Conservation (phyloP, 2,329 filamentous ascomycete genomes). For the Xylogone sp. region DNA sequence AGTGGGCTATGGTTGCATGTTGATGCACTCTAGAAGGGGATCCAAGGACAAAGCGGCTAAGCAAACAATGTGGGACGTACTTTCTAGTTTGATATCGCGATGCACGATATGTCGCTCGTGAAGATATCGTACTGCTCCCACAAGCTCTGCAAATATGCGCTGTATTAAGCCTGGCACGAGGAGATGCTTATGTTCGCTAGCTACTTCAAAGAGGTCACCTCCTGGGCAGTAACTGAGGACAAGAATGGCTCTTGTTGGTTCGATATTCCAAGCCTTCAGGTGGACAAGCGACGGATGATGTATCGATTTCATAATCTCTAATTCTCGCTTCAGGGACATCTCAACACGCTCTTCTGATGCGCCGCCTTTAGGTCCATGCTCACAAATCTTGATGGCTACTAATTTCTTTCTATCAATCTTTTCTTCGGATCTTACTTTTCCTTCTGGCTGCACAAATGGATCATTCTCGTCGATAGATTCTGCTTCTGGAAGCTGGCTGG, state of each 20-base stretch:
- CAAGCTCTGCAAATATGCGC: conserved; percentile 85
- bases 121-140: conserved; percentile 81
- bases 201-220: conserved; percentile 91
- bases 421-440: conserved; percentile 20
- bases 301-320: conserved; percentile 87
- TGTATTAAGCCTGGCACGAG: conserved; percentile 68
- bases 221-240: conserved; percentile 91
- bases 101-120: conserved; percentile 87
- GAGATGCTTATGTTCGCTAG: conserved; percentile 65
- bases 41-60: not conserved
- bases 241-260: conserved; percentile 75
- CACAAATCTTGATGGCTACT: conserved; percentile 92
- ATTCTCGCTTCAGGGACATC: conserved; percentile 87
- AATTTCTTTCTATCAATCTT: conserved; percentile 69
- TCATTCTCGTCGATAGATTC: conserved; percentile 34
- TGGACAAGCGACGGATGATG: conserved; percentile 88
- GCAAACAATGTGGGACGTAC: conserved; percentile 48
- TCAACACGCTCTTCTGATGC: conserved; percentile 91
- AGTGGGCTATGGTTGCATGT: not conserved
- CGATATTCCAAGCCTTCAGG: conserved; percentile 86
- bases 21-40: not conserved
- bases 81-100: conserved; percentile 97
- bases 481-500: conserved; percentile 61
- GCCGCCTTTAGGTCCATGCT: conserved; percentile 89
- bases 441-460: conserved; percentile 21